Evolutionary conservation across 108 stramenopile species (phyloP).

Genomic region (Aurantiochytrium sp.): DNA sequence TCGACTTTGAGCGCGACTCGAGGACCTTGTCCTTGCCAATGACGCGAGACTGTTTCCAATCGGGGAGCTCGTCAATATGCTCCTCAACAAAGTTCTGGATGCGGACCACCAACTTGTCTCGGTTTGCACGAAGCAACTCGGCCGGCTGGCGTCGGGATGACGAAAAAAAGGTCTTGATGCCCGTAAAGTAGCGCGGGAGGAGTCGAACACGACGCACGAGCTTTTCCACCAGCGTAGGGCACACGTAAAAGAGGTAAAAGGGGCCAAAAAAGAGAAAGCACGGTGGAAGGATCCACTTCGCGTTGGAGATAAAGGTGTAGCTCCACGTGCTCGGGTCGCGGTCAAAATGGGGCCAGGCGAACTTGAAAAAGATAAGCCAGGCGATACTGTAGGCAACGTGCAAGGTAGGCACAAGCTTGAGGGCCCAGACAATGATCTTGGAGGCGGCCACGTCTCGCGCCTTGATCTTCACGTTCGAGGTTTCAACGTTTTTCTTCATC

Average conservation of each 20-base stretch:
- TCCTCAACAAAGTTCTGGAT: neutral
- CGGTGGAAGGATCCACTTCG: neutral
- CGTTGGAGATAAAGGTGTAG: neutral
- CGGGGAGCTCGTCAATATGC: neutral
- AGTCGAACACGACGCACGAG: neutral
- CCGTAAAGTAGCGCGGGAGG: neutral
- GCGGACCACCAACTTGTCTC: neutral
- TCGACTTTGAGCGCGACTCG: neutral
- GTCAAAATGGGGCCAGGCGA: neutral
- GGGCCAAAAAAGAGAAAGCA: slow-evolving; percentile 1
- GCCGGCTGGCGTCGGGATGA: neutral
- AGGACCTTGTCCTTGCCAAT: neutral
- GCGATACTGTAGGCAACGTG: neutral
- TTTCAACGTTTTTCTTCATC: neutral
- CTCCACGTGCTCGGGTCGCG: neutral
- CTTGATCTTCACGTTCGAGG: neutral
- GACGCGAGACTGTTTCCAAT: neutral
- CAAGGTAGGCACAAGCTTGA: neutral
- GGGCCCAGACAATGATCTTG: neutral
- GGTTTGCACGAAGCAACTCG: neutral
- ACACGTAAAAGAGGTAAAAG: neutral
- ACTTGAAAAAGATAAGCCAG: neutral
- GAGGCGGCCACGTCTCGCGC: neutral
- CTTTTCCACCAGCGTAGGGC: neutral
- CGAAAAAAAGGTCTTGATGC: neutral